phyloP scores from a whole-genome alignment of 495 filamentous ascomycete genomes.

The Aspergillus bertholletiae region DNA sequence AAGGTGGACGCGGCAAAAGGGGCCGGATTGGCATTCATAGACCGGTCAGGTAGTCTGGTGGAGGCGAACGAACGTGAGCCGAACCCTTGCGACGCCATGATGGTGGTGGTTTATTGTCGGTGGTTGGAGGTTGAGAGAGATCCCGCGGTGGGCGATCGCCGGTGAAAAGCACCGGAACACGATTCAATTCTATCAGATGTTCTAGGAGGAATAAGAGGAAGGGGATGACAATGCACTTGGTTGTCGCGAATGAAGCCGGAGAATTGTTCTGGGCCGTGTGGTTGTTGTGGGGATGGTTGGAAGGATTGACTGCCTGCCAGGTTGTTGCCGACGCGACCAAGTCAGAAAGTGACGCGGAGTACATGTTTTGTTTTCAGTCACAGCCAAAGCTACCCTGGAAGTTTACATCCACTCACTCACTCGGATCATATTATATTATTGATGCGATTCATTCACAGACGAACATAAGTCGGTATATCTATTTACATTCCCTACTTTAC shows the following conservation, averaged over 20 bases:
- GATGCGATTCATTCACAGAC: no score
- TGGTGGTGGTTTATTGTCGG: constrained; percentile 2
- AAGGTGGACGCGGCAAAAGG: constrained; percentile 49
- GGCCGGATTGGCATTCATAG: constrained; percentile 36
- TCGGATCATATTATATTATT: no score
- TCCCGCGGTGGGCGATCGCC: neutral
- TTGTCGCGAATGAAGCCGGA: no score
- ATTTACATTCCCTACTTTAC: no score
- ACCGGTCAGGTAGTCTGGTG: constrained; percentile 49
- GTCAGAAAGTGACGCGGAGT: neutral
- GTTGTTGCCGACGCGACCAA: neutral
- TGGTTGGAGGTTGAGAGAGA: neutral
- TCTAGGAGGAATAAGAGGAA: neutral
- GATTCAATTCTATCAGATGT: no score
- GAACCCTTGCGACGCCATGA: constrained; percentile 44
- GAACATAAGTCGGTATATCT: no score
- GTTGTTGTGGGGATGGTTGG: neutral
- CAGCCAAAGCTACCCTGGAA: no score
- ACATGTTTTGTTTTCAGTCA: no score
- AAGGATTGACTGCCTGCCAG: neutral
- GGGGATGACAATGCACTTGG: neutral
- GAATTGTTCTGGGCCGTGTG: no score
- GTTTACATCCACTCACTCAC: no score
- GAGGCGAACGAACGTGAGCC: constrained; percentile 46
- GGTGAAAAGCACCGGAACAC: neutral